Conservation (phyloP, 139 green algal species). For the Chlamydomonas sp. region DNA sequence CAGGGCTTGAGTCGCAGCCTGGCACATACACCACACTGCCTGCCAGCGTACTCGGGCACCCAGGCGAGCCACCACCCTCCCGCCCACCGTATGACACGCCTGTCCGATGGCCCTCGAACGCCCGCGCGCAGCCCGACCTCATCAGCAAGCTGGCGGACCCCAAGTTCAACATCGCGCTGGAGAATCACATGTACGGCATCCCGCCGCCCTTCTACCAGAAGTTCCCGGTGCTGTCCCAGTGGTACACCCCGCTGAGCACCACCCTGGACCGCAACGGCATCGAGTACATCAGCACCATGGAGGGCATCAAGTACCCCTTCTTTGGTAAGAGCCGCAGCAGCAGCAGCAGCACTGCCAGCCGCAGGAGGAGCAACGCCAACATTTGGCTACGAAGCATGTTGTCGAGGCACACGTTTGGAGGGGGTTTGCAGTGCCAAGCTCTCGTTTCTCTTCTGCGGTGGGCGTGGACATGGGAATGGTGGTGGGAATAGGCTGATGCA, state of each 20-base stretch:
- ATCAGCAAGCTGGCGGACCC: constrained; percentile 61
- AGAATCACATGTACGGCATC: constrained; percentile 89
- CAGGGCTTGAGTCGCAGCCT: no score
- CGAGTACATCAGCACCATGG: constrained; percentile 82
- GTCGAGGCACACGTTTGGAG: neutral
- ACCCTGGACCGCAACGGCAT: constrained; percentile 75
- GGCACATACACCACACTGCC: no score
- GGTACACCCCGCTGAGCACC: constrained; percentile 72
- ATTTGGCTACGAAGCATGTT: neutral
- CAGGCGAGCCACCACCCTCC: no score
- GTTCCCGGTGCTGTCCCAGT: constrained; percentile 67
- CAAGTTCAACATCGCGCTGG: constrained; percentile 73
- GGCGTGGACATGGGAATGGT: no score
- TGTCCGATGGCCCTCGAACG: neutral
- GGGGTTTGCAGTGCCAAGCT: neutral
- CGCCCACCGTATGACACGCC: neutral
- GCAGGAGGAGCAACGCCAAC: no score
- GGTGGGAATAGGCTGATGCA: no score
- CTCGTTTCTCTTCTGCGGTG: no score
- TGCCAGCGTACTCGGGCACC: no score
- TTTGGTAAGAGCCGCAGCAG: constrained; percentile 48
- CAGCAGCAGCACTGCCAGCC: neutral
- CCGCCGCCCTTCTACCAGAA: constrained; percentile 73
- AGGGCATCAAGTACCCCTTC: constrained; percentile 87
- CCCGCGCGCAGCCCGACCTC: constrained; percentile 51